These are phyloP conservation scores for Malus hybrid DNA, from an alignment of 331 rosid genomes.

Conservation along the genomic window DNA sequence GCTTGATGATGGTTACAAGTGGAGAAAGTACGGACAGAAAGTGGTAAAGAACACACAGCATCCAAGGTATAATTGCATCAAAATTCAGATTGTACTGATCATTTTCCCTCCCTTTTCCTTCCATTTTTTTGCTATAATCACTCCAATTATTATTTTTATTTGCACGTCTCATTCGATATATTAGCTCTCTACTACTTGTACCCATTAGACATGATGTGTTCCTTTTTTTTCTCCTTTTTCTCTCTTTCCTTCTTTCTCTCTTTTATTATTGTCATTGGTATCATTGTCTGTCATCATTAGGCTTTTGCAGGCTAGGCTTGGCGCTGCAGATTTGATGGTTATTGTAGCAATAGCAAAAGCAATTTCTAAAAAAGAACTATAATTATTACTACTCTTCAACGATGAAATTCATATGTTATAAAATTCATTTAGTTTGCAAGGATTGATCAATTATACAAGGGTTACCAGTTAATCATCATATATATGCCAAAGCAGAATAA, in stretches of 20 bases:
- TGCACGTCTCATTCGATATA: conserved; percentile 14
- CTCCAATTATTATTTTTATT: not conserved
- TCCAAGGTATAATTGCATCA: conserved; percentile 57
- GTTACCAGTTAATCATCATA: not conserved
- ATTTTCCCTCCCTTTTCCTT: not conserved
- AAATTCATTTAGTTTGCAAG: not conserved
- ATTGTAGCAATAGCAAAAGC: not conserved
- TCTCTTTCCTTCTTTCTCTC: conserved; percentile 5
- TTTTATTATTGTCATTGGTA: conserved; percentile 16
- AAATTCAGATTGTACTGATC: not conserved
- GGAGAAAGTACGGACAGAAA: conserved; percentile 99
- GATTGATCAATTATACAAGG: not conserved
- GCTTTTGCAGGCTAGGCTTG: conserved; percentile 23
- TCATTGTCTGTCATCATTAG: conserved; percentile 14
- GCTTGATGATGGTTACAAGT: conserved; percentile 91
- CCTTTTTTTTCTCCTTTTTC: not conserved
- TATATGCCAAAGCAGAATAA: not conserved
- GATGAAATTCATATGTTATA: not conserved
- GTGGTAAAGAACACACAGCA: conserved; percentile 96
- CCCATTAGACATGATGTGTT: conserved; percentile 17
- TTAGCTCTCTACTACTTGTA: conserved; percentile 4
- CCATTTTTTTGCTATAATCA: conserved; percentile 1
- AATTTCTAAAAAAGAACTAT: conserved; percentile 6
- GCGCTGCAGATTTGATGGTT: conserved; percentile 22
- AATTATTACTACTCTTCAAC: conserved; percentile 13